These are phyloP conservation scores for Phlebiopsis flavidoalba DNA, from an alignment of 768 basidiomycete species.

Conservation along the genomic window DNA sequence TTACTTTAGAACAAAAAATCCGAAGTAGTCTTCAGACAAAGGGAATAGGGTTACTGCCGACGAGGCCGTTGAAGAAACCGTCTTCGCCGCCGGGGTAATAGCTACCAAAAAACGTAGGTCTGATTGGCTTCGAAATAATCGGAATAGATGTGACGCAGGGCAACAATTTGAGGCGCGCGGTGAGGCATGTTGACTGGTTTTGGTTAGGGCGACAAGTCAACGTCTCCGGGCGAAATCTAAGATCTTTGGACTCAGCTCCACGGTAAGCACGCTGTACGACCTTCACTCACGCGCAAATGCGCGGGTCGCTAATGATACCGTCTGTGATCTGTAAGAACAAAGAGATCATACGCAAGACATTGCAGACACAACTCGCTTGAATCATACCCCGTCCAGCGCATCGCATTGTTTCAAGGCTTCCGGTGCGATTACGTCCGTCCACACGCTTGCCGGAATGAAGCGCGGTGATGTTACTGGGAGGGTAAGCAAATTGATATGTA, in stretches of 20 bases:
- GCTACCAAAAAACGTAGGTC: conserved; percentile 19
- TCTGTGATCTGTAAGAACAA: conserved; percentile 14
- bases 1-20: neutral
- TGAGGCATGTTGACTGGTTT: conserved; percentile 23
- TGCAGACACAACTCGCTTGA: neutral
- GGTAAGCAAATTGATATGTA: conserved; percentile 20
- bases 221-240: conserved; percentile 24
- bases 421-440: conserved; percentile 22
- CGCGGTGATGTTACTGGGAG: conserved; percentile 16
- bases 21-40: neutral
- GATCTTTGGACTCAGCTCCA: no score
- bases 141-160: conserved; percentile 22
- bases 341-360: no score
- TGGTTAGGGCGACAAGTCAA: conserved; percentile 22
- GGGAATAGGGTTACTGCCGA: conserved; percentile 14
- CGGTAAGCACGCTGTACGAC: no score
- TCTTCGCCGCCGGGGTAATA: conserved; percentile 26
- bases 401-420: conserved; percentile 30
- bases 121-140: conserved; percentile 23
- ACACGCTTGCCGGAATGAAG: conserved; percentile 23
- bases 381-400: conserved; percentile 23
- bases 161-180: conserved; percentile 20
- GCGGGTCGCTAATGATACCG: conserved; percentile 24
- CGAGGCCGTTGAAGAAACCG: conserved; percentile 13
- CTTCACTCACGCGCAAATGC: conserved; percentile 14